Evolutionary conservation across 2,329 filamentous ascomycete species (phyloP).

Genomic region (Talaromyces sp.): DNA sequence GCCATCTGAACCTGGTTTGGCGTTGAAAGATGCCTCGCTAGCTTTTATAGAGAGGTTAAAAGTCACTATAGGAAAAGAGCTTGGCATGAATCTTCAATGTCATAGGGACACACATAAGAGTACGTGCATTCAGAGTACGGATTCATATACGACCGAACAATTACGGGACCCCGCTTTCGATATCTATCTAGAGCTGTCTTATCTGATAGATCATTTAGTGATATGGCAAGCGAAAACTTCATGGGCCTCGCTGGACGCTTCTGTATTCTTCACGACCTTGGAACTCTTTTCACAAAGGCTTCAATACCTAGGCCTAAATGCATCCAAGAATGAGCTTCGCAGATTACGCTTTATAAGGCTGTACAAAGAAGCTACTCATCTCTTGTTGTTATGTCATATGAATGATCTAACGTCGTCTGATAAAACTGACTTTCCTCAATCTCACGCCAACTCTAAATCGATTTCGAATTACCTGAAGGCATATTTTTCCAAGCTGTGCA

Average conservation of each 20-base stretch:
- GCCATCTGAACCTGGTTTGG: neutral
- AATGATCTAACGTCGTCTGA: neutral
- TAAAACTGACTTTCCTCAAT: neutral
- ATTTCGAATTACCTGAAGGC: neutral
- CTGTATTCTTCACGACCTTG: neutral
- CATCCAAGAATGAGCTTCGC: neutral
- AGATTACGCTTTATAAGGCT: neutral
- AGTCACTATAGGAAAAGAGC: neutral
- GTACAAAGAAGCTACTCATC: neutral
- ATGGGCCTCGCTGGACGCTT: neutral
- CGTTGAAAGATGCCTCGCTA: neutral
- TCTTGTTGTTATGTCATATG: neutral
- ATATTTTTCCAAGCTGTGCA: neutral
- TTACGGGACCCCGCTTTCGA: neutral
- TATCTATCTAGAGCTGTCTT: neutral
- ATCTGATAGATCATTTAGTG: neutral
- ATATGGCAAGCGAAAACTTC: neutral
- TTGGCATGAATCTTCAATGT: neutral
- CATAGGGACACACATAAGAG: neutral
- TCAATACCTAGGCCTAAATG: neutral
- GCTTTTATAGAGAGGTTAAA: neutral
- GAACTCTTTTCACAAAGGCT: neutral
- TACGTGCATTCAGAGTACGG: neutral
- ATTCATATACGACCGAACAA: neutral
- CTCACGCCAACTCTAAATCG: neutral